A percentile compares a stretch with the other conserved stretches of the same genome.
These are phyloP conservation scores for Noccaea caerulescens DNA, from an alignment of 345 rosid genomes.

Conservation along the genomic window DNA sequence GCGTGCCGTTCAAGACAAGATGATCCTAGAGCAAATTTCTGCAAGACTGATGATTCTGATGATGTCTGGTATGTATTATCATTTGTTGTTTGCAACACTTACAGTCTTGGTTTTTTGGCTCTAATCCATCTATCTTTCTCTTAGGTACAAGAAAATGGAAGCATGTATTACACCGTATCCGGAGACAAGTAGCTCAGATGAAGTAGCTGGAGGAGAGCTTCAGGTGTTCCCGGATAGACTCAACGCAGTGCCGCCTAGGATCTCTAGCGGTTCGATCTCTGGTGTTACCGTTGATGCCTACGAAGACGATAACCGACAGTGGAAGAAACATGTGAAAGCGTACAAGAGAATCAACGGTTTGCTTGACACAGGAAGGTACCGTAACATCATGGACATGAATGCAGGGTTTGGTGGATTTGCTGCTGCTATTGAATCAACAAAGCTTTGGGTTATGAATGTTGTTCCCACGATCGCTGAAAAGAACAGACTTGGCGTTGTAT, in stretches of 20 bases:
- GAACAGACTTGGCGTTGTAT: constrained; percentile 78
- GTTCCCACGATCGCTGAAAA: constrained; percentile 86
- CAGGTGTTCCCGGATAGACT: constrained; percentile 85
- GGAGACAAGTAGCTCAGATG: constrained; percentile 57
- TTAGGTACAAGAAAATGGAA: constrained; percentile 96
- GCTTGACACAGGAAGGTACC: constrained; percentile 81
- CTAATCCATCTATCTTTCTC: constrained; percentile 19
- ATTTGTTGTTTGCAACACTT: background rate
- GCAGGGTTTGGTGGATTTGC: constrained; percentile 98
- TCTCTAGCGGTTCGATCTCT: constrained; percentile 81
- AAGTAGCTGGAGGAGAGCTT: constrained; percentile 69
- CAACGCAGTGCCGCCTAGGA: constrained; percentile 78
- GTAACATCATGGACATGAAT: constrained; percentile 99
- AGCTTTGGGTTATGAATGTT: constrained; percentile 98
- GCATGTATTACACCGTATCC: constrained; percentile 85
- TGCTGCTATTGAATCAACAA: constrained; percentile 73
- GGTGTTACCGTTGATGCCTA: constrained; percentile 86
- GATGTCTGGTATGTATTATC: constrained; percentile 75
- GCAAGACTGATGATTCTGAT: constrained; percentile 72
- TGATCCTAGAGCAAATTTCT: constrained; percentile 66
- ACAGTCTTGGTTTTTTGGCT: background rate
- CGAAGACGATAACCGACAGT: constrained; percentile 68
- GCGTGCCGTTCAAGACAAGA: constrained; percentile 68
- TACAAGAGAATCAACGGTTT: constrained; percentile 81
- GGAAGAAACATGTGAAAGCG: constrained; percentile 89